phyloP scores from a whole-genome alignment of 768 basidiomycete species.

The Daedalea quercina region DNA sequence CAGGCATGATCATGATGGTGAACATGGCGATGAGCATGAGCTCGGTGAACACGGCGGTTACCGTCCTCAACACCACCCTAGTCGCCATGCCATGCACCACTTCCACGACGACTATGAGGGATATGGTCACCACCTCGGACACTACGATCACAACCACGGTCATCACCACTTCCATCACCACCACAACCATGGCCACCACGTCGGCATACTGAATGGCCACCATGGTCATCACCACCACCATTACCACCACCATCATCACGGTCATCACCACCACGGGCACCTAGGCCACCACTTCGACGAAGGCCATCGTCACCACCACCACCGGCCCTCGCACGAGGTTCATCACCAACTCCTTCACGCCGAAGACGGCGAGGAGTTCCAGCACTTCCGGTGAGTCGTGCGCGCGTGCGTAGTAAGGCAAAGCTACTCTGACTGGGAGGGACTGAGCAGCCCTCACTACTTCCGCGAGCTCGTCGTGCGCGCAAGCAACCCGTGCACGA shows the following conservation, averaged over 20 bases:
- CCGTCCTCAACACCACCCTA: not conserved
- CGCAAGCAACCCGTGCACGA: too few relatives aligned
- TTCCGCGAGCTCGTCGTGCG: too few relatives aligned
- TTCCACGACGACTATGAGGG: too few relatives aligned
- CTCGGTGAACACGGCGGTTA: not conserved
- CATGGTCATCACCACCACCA: not conserved
- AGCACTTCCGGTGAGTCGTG: too few relatives aligned
- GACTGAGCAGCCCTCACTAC: too few relatives aligned
- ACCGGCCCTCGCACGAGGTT: not conserved
- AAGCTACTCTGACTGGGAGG: too few relatives aligned
- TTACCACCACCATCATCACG: not conserved
- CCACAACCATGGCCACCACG: not conserved
- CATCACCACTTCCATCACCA: not conserved
- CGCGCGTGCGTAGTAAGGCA: too few relatives aligned
- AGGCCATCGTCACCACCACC: not conserved
- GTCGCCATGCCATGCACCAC: too few relatives aligned
- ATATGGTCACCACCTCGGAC: not conserved
- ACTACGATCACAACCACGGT: not conserved
- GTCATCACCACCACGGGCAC: not conserved
- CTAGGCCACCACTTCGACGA: not conserved
- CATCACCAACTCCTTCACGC: too few relatives aligned
- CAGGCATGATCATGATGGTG: too few relatives aligned
- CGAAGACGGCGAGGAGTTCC: too few relatives aligned
- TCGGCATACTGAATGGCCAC: not conserved
- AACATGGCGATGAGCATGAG: not conserved